phyloP scores from a whole-genome alignment of 768 basidiomycete genomes.

The Mycena kentingensis region DNA sequence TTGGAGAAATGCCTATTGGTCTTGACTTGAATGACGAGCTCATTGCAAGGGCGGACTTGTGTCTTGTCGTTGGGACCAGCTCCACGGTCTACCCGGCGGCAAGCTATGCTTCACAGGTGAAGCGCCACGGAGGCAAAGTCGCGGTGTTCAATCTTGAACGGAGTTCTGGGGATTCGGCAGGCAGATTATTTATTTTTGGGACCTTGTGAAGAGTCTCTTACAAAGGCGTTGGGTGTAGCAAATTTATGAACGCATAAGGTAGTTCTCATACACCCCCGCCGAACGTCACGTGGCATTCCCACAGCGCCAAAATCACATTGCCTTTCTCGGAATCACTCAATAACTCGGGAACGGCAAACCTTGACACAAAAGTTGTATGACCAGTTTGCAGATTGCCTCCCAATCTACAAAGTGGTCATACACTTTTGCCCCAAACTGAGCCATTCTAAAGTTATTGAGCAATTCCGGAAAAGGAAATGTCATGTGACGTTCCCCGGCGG shows the following conservation, averaged over 20 bases:
- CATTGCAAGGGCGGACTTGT: constrained; percentile 50
- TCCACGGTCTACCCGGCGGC: constrained; percentile 51
- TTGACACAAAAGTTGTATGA: too few relatives aligned
- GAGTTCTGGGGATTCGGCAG: constrained; percentile 36
- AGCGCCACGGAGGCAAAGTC: constrained; percentile 38
- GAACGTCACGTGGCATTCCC: constrained; percentile 8
- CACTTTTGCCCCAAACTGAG: too few relatives aligned
- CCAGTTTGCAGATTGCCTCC: too few relatives aligned
- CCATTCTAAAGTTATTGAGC: too few relatives aligned
- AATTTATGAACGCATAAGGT: neutral
- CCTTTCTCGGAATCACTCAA: too few relatives aligned
- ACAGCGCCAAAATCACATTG: too few relatives aligned
- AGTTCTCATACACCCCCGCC: neutral
- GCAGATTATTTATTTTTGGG: constrained; percentile 53
- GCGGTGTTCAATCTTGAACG: constrained; percentile 43
- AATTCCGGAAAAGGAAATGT: too few relatives aligned
- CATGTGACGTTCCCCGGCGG: too few relatives aligned
- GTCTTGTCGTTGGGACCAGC: constrained; percentile 58
- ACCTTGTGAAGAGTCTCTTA: constrained; percentile 46
- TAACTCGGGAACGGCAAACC: too few relatives aligned
- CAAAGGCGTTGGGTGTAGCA: constrained; percentile 36
- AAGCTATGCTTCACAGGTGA: constrained; percentile 34
- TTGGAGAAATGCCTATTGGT: constrained; percentile 47
- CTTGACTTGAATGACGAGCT: constrained; percentile 43
- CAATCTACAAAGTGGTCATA: too few relatives aligned